Evolutionary conservation across 345 rosid species (phyloP).

Genomic region (Luvunga scandens): DNA sequence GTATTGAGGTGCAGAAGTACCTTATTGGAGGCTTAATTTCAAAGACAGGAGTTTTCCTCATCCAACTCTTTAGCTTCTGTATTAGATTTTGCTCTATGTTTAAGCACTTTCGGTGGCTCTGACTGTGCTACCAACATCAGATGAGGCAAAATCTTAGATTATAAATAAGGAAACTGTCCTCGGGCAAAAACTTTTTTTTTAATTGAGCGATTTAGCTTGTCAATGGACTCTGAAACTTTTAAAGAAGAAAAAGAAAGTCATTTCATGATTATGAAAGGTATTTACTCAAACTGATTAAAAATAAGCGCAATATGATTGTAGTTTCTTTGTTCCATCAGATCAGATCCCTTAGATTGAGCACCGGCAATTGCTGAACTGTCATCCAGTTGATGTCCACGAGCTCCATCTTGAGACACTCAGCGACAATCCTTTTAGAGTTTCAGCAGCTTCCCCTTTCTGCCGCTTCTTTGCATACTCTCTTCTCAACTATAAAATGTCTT

Average conservation of each 20-base stretch:
- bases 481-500: conserved; percentile 59
- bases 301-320: conserved; percentile 37
- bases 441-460: conserved; percentile 58
- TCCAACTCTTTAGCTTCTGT: conserved; percentile 55
- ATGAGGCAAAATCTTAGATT: conserved; percentile 14
- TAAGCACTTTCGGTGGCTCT: conserved; percentile 74
- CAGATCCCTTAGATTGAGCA: conserved; percentile 27
- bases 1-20: conserved; percentile 34
- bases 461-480: conserved; percentile 58
- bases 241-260: neutral
- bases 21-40: conserved; percentile 44
- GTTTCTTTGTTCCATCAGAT: conserved; percentile 27
- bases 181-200: neutral
- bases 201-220: neutral
- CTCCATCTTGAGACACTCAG: conserved; percentile 29
- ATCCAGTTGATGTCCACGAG: conserved; percentile 13
- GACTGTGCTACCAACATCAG: conserved; percentile 40
- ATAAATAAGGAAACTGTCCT: neutral
- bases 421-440: conserved; percentile 28
- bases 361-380: conserved; percentile 25
- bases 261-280: neutral
- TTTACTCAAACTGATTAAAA: neutral
- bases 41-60: conserved; percentile 44
- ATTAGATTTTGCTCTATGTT: conserved; percentile 60
- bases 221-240: neutral